Percentiles rank a stretch among this genome's conserved stretches.
phyloP scores from a whole-genome alignment of 257 asterid species.

The Lantana camara region DNA sequence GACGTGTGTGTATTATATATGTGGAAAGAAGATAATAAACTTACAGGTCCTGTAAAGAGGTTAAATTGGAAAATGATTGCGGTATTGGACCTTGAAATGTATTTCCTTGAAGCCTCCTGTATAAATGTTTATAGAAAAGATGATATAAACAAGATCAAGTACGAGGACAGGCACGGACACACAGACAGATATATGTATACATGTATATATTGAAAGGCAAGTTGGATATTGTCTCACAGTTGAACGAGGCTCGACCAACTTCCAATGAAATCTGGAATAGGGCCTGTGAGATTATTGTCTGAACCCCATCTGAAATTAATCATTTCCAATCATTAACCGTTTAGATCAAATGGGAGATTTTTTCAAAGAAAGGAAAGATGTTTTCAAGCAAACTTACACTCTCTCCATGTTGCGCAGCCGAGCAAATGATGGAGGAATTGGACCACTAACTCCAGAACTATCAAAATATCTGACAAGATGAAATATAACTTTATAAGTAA shows the following conservation, averaged over 20 bases:
- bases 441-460: slow-evolving; percentile 62
- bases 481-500: not conserved
- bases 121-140: not conserved
- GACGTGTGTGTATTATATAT: not conserved
- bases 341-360: not conserved
- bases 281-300: slow-evolving; percentile 66
- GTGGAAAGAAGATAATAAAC: slow-evolving; percentile 27
- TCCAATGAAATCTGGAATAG: slow-evolving; percentile 76
- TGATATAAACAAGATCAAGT: no score
- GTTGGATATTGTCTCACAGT: slow-evolving; percentile 49
- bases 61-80: slow-evolving; percentile 60
- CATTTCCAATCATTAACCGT: slow-evolving; percentile 9
- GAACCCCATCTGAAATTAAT: slow-evolving; percentile 59
- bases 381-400: slow-evolving; percentile 34
- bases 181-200: no score
- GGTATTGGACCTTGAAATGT: slow-evolving; percentile 81
- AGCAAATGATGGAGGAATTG: slow-evolving; percentile 33
- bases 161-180: no score
- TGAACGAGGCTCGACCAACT: slow-evolving; percentile 51
- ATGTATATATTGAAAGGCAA: not conserved
- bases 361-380: not conserved
- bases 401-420: slow-evolving; percentile 26
- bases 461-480: slow-evolving; percentile 42
- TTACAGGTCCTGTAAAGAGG: slow-evolving; percentile 62
- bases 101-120: slow-evolving; percentile 84